Percentiles rank a stretch among this genome's conserved stretches.
phyloP scores from a whole-genome alignment of 2,329 filamentous ascomycete genomes.

The Tolypocladium capitatum region DNA sequence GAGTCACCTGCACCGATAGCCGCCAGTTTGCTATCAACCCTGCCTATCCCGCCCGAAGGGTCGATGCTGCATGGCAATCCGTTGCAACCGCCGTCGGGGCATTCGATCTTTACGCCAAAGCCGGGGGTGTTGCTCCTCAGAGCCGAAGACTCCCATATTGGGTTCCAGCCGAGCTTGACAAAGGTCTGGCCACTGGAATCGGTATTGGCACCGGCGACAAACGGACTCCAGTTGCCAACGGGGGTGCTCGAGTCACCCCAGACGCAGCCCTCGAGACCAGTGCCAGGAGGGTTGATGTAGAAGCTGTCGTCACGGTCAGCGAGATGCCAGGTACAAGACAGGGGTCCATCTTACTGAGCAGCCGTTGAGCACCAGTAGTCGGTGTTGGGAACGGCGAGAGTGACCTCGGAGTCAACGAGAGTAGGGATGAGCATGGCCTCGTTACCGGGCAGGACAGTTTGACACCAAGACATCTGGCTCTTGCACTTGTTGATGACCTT shows the following conservation, averaged over 20 bases:
- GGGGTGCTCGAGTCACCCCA: constrained; percentile 54
- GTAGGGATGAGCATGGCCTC: constrained; percentile 76
- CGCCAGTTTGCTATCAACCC: constrained; percentile 41
- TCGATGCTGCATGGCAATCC: constrained; percentile 65
- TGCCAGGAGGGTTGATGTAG: constrained; percentile 67
- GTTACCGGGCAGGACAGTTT: constrained; percentile 66
- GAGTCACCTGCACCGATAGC: constrained; percentile 53
- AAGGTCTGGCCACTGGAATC: constrained; percentile 52
- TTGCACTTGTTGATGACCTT: constrained; percentile 53
- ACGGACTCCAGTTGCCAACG: constrained; percentile 65
- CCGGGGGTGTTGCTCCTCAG: constrained; percentile 54
- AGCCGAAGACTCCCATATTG: constrained; percentile 47
- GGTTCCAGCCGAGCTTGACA: constrained; percentile 67
- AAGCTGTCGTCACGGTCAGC: constrained; percentile 37
- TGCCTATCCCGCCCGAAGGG: constrained; percentile 38
- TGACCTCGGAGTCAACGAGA: constrained; percentile 39
- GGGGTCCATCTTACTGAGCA: constrained; percentile 48
- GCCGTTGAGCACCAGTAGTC: constrained; percentile 61
- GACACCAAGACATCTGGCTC: constrained; percentile 55
- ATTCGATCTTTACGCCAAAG: constrained; percentile 55
- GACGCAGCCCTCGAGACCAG: constrained; percentile 49
- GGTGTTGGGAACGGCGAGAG: constrained; percentile 55
- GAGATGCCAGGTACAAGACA: neutral
- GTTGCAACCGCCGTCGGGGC: constrained; percentile 50
- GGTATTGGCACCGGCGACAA: constrained; percentile 64